Evolutionary conservation across 495 filamentous ascomycete species (phyloP), one percentile per base, ranked within the genome.

Genomic region (Bacidia gigantensis): DNA sequence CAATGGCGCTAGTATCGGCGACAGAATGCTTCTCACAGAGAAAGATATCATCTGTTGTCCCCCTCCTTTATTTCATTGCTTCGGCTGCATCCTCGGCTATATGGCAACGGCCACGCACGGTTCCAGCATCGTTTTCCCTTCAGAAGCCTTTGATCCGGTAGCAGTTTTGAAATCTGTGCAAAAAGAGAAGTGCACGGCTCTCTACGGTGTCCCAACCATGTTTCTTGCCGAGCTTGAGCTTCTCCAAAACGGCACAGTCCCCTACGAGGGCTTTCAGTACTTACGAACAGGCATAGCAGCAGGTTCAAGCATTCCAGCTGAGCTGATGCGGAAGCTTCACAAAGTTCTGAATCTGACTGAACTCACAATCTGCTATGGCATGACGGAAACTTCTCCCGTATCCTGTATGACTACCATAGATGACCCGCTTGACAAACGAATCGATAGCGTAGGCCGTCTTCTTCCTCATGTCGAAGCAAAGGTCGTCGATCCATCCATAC

Each of bases 341-440:
- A 69, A 69, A 32, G 71, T 63, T n/a, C 69, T 96, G 3, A 93
- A 93, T 45, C 69, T 98, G 25, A 80, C 76, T 0, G 85, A 95
- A 25, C 62, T 96, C 50, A 95, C 89, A 0, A 96, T 95, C 58
- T 95, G 92, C 71, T 98, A 98, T 65, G 92, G 89, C 35, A 98
- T 98, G 92, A 98, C 92, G 12, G 92, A 98, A 67, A 98, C 92
- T 0, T 82, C 78, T 45, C 92, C 92, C n/a, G 89, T 95, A 0
- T 84, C 79, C 39, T 79, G 78, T 43, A 96, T 96, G 90, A 98
- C 90, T 0, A 76, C 83, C 0, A 90, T 84, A 0, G 67, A 80
- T 38, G 92, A 96, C 61, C 82, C 89, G 1, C 69, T 90, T 3
- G 76, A 75, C n/a, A 86, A 87, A 61, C 71, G 92, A 9, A 80